Conservation (phyloP, 1,284 basidiomycete species). For the Marasmius tenuissimus region DNA sequence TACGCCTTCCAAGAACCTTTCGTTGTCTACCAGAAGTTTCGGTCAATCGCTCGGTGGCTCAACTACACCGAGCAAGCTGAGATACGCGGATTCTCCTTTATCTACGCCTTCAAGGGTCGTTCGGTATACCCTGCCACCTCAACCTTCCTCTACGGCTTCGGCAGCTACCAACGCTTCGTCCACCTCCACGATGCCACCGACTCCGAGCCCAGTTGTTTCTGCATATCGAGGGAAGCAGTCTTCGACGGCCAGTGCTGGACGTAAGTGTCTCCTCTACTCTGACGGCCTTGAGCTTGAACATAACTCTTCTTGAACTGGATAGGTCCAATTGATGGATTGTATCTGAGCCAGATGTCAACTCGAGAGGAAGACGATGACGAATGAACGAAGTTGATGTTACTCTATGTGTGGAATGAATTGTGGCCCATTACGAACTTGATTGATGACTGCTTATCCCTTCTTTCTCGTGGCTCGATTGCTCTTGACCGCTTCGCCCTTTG, state of each 20-base stretch:
- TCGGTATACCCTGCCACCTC: slow-evolving; percentile 10
- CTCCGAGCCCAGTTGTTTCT: slow-evolving; percentile 10
- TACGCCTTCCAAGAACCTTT: slow-evolving; percentile 2
- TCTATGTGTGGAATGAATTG: too few species aligned
- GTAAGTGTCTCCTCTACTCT: slow-evolving; percentile 4
- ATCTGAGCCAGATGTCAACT: slow-evolving; percentile 5
- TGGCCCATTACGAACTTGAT: too few species aligned
- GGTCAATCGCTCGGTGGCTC: neutral
- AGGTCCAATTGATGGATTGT: slow-evolving; percentile 12
- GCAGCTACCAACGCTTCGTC: slow-evolving; percentile 5
- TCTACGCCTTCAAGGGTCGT: slow-evolving; percentile 10
- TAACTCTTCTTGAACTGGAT: neutral
- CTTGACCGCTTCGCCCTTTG: too few species aligned
- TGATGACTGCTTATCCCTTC: too few species aligned
- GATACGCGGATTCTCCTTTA: slow-evolving; percentile 9
- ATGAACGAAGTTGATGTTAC: neutral
- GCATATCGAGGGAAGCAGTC: slow-evolving; percentile 10
- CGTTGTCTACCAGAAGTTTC: neutral
- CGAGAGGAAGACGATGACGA: slow-evolving; percentile 5
- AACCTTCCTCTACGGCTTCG: neutral
- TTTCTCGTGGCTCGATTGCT: too few species aligned
- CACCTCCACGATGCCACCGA: slow-evolving; percentile 12
- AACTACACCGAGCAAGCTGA: neutral
- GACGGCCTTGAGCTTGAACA: neutral
- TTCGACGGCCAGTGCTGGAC: slow-evolving; percentile 2